Conservation (phyloP, 169 alveolate genomes). For the Plasmodium blacklocki region DNA sequence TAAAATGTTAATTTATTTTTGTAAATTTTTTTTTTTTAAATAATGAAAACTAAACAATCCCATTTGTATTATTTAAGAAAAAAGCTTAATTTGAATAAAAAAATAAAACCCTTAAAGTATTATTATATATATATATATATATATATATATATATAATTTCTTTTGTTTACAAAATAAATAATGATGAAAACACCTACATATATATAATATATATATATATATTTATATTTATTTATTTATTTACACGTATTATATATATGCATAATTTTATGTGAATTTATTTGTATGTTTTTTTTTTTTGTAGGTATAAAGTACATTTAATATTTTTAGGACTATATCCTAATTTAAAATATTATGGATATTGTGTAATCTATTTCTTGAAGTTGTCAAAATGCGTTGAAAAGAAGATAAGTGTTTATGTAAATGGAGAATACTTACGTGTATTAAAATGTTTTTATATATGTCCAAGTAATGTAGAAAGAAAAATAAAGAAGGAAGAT, state of each 20-base stretch:
- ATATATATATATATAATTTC: neutral
- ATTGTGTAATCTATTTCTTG: constrained; percentile 9
- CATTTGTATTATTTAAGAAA: constrained; percentile 57
- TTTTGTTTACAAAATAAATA: neutral
- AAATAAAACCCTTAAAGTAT: constrained; percentile 39
- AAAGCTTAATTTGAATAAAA: neutral
- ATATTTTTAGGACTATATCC: constrained; percentile 16
- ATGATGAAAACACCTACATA: neutral
- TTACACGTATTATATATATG: too few relatives aligned
- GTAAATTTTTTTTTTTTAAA: neutral
- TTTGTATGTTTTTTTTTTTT: neutral
- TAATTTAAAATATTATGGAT: constrained; percentile 33
- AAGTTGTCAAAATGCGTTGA: neutral
- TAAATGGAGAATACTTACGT: constrained; percentile 7
- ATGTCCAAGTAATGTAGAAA: neutral
- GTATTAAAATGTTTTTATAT: constrained; percentile 10
- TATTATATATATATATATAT: neutral
- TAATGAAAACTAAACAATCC: constrained; percentile 10
- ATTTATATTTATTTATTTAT: too few relatives aligned
- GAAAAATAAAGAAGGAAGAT: constrained; percentile 4
- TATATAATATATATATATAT: neutral
- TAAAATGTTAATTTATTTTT: neutral
- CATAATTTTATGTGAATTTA: neutral
- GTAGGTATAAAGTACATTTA: constrained; percentile 47
- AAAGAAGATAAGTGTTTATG: constrained; percentile 16